These are phyloP conservation scores for Truncatella angustata DNA, from an alignment of 2,329 filamentous ascomycete genomes.

Conservation along the genomic window DNA sequence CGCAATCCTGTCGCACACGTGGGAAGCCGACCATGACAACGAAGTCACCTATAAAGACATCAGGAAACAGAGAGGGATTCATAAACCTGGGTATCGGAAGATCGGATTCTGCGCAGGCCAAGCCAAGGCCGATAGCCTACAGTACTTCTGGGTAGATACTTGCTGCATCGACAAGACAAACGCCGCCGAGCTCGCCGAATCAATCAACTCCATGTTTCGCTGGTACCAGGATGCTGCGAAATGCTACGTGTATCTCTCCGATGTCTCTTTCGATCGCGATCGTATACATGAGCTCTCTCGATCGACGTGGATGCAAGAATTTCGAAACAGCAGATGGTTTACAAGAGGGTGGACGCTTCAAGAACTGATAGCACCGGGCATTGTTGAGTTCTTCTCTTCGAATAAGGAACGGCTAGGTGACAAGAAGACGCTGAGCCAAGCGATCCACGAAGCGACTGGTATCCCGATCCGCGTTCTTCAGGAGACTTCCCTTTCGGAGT, in stretches of 20 bases:
- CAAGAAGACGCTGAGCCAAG: slow-evolving; percentile 20
- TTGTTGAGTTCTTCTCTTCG: slow-evolving; percentile 25
- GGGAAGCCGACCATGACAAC: slow-evolving; percentile 7
- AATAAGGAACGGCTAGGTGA: slow-evolving; percentile 20
- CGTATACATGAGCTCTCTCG: neutral
- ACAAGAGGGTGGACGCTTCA: slow-evolving; percentile 6
- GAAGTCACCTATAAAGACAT: slow-evolving; percentile 13
- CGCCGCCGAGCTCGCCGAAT: neutral
- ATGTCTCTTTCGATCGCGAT: neutral
- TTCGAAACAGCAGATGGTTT: slow-evolving; percentile 8
- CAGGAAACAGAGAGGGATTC: neutral
- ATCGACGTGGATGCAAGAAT: neutral
- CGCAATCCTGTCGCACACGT: slow-evolving; percentile 18
- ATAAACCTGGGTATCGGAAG: neutral
- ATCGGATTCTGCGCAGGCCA: neutral
- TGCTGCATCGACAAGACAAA: slow-evolving; percentile 8
- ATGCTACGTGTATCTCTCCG: neutral
- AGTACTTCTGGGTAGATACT: slow-evolving; percentile 5
- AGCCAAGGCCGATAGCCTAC: neutral
- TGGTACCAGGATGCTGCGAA: neutral
- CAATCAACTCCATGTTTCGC: neutral
- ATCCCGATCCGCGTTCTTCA: slow-evolving; percentile 20
- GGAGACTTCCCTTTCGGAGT: slow-evolving; percentile 15
- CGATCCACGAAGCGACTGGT: slow-evolving; percentile 21
- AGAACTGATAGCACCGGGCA: slow-evolving; percentile 18